A percentile compares a stretch with the other conserved stretches of the same genome.
These are phyloP conservation scores for Citrus mangshanensis DNA, from an alignment of 345 rosid species.

Conservation along the genomic window DNA sequence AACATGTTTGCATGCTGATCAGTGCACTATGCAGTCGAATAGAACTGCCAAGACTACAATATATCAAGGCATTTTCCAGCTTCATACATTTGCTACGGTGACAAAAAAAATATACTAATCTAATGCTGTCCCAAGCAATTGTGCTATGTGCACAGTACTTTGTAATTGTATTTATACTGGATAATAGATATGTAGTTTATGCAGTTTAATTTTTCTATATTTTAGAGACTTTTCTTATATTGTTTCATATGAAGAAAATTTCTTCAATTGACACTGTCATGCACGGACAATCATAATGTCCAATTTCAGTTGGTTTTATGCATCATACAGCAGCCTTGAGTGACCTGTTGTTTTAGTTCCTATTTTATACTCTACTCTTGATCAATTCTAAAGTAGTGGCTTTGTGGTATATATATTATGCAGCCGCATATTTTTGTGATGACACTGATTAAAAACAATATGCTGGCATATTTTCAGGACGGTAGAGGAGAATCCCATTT, in stretches of 20 bases:
- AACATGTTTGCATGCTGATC: not conserved
- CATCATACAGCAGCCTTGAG: not conserved
- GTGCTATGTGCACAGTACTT: not conserved
- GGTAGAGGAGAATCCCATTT: not conserved
- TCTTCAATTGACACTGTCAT: not conserved
- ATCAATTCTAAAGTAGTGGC: not conserved
- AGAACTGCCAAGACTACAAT: not conserved
- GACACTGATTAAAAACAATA: not conserved
- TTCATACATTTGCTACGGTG: not conserved
- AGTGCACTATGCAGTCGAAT: not conserved
- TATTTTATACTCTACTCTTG: not conserved
- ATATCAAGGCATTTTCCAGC: not conserved
- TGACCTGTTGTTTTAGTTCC: not conserved
- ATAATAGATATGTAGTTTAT: not conserved
- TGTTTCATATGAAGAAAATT: not conserved
- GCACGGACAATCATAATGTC: not conserved
- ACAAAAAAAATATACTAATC: not conserved
- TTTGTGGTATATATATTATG: not conserved
- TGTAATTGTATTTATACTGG: not conserved
- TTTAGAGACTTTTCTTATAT: not conserved
- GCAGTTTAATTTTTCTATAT: not conserved
- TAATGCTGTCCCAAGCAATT: not conserved
- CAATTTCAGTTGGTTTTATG: not conserved
- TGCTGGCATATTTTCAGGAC: constrained; percentile 10
- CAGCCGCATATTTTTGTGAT: not conserved